A percentile compares a stretch with the other conserved stretches of the same genome.
Conservation (phyloP, 75 land plant genomes). For the Larix kaempferi region DNA sequence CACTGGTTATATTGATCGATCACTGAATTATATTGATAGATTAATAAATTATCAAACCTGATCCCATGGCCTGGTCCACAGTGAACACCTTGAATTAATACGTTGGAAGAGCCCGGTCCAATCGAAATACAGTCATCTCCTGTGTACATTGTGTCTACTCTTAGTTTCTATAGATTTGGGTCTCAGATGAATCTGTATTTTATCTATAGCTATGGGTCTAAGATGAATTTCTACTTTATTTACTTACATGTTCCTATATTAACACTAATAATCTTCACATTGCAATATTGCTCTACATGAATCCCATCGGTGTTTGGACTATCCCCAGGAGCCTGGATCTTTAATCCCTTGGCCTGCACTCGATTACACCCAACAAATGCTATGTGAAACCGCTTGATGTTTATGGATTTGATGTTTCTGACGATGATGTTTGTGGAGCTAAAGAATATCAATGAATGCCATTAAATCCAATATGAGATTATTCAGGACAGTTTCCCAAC, state of each 20-base stretch:
- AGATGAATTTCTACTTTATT: too few species aligned
- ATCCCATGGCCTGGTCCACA: constrained; percentile 24
- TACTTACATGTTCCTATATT: background rate
- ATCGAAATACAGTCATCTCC: constrained; percentile 14
- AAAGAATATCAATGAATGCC: constrained; percentile 50
- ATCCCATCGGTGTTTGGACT: constrained; percentile 96
- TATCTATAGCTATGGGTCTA: too few species aligned
- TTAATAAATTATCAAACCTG: constrained; percentile 5
- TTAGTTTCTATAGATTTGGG: background rate
- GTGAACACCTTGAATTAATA: background rate
- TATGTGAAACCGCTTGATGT: constrained; percentile 65
- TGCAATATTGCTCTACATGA: constrained; percentile 16
- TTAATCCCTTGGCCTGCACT: constrained; percentile 34
- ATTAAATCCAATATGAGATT: background rate
- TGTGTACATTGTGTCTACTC: background rate
- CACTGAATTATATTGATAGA: too few species aligned
- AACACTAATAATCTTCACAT: background rate
- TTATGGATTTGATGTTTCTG: constrained; percentile 41
- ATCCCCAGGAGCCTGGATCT: constrained; percentile 42
- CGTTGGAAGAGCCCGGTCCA: constrained; percentile 1
- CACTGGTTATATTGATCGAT: too few species aligned
- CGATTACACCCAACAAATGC: constrained; percentile 37
- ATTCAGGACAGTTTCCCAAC: background rate
- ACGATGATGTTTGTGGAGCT: too few species aligned
- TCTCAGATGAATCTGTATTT: too few species aligned